A percentile compares a stretch with the other conserved stretches of the same genome.
These are phyloP conservation scores for Malus hybrid DNA, from an alignment of 331 rosid genomes.

Conservation along the genomic window DNA sequence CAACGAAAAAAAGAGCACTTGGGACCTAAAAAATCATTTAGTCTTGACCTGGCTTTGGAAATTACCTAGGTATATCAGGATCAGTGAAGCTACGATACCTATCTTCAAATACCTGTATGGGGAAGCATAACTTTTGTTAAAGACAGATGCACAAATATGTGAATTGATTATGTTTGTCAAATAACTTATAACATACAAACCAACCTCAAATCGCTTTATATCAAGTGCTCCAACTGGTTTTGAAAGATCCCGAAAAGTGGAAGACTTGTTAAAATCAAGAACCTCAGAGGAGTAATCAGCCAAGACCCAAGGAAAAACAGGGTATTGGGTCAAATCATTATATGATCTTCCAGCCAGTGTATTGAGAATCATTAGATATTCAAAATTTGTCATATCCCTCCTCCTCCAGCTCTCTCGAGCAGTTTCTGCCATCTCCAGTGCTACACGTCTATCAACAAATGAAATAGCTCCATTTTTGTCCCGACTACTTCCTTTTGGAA, in stretches of 20 bases:
- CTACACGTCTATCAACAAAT: constrained; percentile 82
- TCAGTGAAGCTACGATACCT: constrained; percentile 86
- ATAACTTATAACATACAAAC: constrained; percentile 11
- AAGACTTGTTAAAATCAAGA: constrained; percentile 90
- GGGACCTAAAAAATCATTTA: constrained; percentile 2
- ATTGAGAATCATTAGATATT: constrained; percentile 90
- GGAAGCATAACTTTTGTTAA: constrained; percentile 19
- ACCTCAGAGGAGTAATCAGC: constrained; percentile 90
- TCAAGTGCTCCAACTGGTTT: constrained; percentile 96
- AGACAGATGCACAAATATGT: neutral
- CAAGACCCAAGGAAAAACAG: constrained; percentile 96
- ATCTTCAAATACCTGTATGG: constrained; percentile 85
- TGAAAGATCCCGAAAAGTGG: constrained; percentile 93
- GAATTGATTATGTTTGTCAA: neutral
- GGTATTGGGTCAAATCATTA: constrained; percentile 94
- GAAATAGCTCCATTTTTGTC: constrained; percentile 74
- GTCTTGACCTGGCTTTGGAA: constrained; percentile 13
- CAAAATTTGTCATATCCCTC: constrained; percentile 91
- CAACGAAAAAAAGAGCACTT: neutral
- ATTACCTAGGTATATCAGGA: constrained; percentile 98
- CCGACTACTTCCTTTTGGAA: constrained; percentile 76
- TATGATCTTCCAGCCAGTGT: constrained; percentile 93
- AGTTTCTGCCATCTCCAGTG: constrained; percentile 86
- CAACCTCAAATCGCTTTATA: constrained; percentile 83
- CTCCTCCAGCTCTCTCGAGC: constrained; percentile 94